These are phyloP conservation scores for Colletotrichum cuscutae DNA, from an alignment of 2,329 filamentous ascomycete species.

Conservation along the genomic window DNA sequence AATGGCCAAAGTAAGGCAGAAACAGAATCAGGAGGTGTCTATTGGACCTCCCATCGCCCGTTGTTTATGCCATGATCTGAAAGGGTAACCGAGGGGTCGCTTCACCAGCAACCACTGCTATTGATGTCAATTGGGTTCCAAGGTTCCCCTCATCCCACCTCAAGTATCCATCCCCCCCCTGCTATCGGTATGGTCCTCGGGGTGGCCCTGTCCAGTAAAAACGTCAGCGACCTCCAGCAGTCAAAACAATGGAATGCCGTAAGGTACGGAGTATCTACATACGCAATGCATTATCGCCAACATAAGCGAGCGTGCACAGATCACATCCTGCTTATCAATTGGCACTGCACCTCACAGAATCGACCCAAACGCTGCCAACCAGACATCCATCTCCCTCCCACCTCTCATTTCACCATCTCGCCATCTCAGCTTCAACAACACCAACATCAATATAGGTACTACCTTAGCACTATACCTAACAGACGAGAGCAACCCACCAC, in stretches of 20 bases:
- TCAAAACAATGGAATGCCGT: background rate
- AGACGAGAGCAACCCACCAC: background rate
- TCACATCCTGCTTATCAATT: background rate
- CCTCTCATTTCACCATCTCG: too few species aligned
- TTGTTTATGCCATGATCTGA: constrained; percentile 13
- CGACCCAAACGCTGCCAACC: too few species aligned
- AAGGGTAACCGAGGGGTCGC: constrained; percentile 17
- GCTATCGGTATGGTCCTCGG: background rate
- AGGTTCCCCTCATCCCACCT: constrained; percentile 5
- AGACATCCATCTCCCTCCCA: too few species aligned
- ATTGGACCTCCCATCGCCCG: background rate
- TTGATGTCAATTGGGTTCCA: constrained; percentile 15
- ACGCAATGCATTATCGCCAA: background rate
- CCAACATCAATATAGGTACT: background rate
- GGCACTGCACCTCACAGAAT: background rate
- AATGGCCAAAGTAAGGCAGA: background rate
- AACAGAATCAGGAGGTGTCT: background rate
- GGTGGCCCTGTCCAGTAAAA: constrained; percentile 24
- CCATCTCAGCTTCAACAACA: background rate
- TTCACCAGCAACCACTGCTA: constrained; percentile 32
- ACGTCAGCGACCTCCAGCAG: constrained; percentile 10
- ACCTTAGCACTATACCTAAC: background rate
- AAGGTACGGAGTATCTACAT: too few species aligned
- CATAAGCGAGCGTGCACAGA: constrained; percentile 3
- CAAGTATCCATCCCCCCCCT: background rate